Conservation (phyloP, 768 basidiomycete genomes). For the Lyophyllum decastes region DNA sequence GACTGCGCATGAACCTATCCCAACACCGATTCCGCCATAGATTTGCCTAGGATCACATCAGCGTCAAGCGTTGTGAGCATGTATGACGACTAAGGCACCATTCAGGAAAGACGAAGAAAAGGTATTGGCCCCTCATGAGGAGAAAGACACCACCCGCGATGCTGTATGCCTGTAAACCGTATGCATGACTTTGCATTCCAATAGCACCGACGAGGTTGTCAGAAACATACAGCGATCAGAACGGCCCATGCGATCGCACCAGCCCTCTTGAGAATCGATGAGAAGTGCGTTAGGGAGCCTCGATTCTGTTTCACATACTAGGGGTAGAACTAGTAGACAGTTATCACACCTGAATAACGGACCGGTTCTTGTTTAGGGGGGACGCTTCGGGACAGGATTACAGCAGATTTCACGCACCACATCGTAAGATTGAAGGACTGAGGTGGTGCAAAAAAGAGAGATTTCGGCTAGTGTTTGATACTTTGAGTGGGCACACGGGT, state of each 20-base stretch:
- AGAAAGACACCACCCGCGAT: constrained; percentile 66
- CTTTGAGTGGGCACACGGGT: constrained; percentile 1
- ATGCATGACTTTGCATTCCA: neutral
- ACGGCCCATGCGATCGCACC: constrained; percentile 75
- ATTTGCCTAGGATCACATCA: constrained; percentile 51
- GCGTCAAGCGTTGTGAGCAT: constrained; percentile 20
- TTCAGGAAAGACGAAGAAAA: constrained; percentile 68
- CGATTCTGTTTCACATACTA: constrained; percentile 46
- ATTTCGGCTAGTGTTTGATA: neutral
- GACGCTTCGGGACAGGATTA: constrained; percentile 22
- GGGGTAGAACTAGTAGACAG: constrained; percentile 71
- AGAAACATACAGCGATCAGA: constrained; percentile 54
- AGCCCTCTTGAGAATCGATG: constrained; percentile 50
- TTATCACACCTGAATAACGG: constrained; percentile 67
- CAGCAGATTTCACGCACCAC: constrained; percentile 24
- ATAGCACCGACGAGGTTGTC: neutral
- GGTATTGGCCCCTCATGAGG: constrained; percentile 58
- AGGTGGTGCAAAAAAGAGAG: constrained; percentile 22
- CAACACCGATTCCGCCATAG: constrained; percentile 66
- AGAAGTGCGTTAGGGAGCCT: constrained; percentile 18
- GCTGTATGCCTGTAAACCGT: constrained; percentile 55
- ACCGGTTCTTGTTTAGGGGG: constrained; percentile 11
- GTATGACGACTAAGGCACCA: constrained; percentile 42
- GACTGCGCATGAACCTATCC: constrained; percentile 49
- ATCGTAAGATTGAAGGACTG: constrained; percentile 19